phyloP scores from a whole-genome alignment of 148 eudicot species.

The Tetragonia tetragonoides region DNA sequence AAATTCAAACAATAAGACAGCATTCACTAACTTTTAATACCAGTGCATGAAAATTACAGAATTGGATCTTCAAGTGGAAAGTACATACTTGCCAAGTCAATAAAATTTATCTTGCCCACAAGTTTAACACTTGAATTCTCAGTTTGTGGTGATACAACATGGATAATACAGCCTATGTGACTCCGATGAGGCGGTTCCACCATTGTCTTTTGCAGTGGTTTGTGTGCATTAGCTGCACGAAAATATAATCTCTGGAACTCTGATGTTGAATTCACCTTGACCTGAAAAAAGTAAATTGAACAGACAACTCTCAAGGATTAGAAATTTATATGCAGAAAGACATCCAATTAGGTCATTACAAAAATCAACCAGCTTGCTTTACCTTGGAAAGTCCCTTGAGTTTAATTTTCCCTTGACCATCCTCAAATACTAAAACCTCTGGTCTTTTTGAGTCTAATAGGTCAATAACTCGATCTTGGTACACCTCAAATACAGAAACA shows the following conservation, averaged over 20 bases:
- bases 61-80: not conserved
- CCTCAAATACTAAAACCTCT: conserved; percentile 69
- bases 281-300: conserved; percentile 36
- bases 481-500: conserved; percentile 68
- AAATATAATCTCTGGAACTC: conserved; percentile 54
- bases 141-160: conserved; percentile 40
- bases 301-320: not conserved
- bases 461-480: conserved; percentile 67
- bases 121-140: conserved; percentile 37
- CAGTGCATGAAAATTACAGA: not conserved
- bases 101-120: conserved; percentile 70
- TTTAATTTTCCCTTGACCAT: conserved; percentile 61
- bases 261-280: conserved; percentile 43
- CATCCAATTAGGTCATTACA: not conserved
- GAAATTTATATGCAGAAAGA: not conserved
- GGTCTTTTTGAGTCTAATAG: conserved; percentile 51
- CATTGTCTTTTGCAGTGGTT: conserved; percentile 35
- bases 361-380: conserved; percentile 2
- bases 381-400: conserved; percentile 90
- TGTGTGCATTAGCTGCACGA: conserved; percentile 24
- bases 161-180: conserved; percentile 69
- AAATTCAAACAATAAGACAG: conserved; percentile 7
- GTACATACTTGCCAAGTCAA: conserved; percentile 82
- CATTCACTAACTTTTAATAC: not conserved
- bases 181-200: conserved; percentile 47